Evolutionary conservation across 2,329 filamentous ascomycete species (phyloP).

Genomic region (Aspergillus hortae): DNA sequence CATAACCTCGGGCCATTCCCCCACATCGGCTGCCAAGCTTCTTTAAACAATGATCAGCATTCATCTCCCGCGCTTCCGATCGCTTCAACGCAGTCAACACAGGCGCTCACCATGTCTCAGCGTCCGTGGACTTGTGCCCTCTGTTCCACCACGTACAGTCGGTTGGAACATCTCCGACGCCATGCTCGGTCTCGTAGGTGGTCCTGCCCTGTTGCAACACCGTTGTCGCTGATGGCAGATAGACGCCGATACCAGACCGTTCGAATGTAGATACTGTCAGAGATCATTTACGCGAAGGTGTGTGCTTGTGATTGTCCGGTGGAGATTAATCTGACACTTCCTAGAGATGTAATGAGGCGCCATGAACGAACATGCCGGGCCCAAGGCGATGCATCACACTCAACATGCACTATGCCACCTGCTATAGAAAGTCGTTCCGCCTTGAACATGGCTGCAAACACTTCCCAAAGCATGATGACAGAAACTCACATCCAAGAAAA

Average conservation of each 20-base stretch:
- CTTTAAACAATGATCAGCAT: neutral
- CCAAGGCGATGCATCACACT: neutral
- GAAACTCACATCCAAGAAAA: neutral
- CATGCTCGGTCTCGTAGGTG: slow-evolving; percentile 19
- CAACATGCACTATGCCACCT: neutral
- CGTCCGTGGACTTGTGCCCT: slow-evolving; percentile 11
- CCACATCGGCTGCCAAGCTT: slow-evolving; percentile 1
- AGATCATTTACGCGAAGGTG: slow-evolving; percentile 19
- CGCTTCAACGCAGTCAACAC: neutral
- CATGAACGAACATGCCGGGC: slow-evolving; percentile 21
- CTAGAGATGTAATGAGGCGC: slow-evolving; percentile 19
- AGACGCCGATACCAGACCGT: slow-evolving; percentile 16
- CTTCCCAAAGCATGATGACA: neutral
- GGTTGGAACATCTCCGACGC: slow-evolving; percentile 19
- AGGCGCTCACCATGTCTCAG: slow-evolving; percentile 1
- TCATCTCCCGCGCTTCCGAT: neutral
- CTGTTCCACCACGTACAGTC: slow-evolving; percentile 17
- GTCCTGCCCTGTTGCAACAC: neutral
- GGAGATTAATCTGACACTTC: neutral
- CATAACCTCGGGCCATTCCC: neutral
- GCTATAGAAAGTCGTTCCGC: no score
- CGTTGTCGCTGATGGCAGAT: neutral
- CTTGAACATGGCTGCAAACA: neutral
- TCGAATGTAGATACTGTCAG: slow-evolving; percentile 14
- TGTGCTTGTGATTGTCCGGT: no score